Conservation (phyloP, 2,329 filamentous ascomycete species). For the Neofusicoccum cordaticola region DNA sequence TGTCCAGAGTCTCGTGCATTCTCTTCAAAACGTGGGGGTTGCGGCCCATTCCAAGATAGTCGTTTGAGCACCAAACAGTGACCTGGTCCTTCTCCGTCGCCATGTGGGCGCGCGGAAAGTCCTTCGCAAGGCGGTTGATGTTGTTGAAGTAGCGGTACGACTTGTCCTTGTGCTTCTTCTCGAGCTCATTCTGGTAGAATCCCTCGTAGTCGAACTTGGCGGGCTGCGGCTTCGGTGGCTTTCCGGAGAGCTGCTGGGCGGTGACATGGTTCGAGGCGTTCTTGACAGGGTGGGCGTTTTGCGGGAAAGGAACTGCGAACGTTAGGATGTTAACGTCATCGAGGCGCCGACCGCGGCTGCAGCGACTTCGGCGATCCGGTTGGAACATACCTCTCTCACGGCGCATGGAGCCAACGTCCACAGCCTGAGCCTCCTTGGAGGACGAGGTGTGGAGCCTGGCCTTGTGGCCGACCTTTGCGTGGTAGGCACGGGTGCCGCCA, state of each 20-base stretch:
- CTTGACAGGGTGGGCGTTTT: constrained; percentile 22
- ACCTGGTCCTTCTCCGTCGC: constrained; percentile 77
- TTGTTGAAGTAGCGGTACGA: constrained; percentile 99
- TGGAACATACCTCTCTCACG: constrained; percentile 49
- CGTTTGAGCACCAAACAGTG: constrained; percentile 98
- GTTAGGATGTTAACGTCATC: constrained; percentile 18
- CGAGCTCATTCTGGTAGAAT: constrained; percentile 84
- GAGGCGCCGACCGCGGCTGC: not conserved
- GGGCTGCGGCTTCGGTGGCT: constrained; percentile 47
- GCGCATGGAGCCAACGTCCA: constrained; percentile 58
- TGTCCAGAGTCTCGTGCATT: constrained; percentile 94
- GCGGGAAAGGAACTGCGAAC: constrained; percentile 31
- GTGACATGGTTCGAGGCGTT: constrained; percentile 20
- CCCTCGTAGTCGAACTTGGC: constrained; percentile 82
- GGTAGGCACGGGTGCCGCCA: constrained; percentile 49
- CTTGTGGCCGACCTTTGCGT: constrained; percentile 52
- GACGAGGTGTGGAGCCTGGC: constrained; percentile 80
- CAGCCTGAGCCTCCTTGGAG: constrained; percentile 71
- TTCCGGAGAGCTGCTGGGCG: constrained; percentile 29
- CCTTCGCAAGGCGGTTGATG: constrained; percentile 95
- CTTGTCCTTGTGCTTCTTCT: constrained; percentile 99
- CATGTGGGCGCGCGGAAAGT: constrained; percentile 95
- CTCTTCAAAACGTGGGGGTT: constrained; percentile 80
- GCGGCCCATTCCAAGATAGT: constrained; percentile 96
- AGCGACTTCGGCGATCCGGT: not conserved